Evolutionary conservation across 2,329 filamentous ascomycete species (phyloP), one percentile per base, ranked within the genome.

Genomic region (Pseudocercospora musae): DNA sequence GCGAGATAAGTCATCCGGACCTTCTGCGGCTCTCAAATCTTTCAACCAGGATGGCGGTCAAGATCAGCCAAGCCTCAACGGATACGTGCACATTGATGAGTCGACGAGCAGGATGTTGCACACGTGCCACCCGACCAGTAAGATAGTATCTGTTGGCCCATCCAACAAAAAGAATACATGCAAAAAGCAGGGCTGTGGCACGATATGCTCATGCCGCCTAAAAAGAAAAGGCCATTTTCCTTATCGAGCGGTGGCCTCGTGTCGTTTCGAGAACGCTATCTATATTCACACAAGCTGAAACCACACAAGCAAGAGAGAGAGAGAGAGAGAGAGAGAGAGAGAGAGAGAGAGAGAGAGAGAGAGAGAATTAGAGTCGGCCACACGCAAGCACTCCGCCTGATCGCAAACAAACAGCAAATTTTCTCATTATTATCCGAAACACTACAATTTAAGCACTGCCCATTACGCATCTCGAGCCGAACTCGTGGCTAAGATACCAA

Each of bases 391-490:
- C 3, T 6, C 6, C 33, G 33, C 13, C 33, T 37, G 13, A n/a
- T 37, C 15, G 33, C 33, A 37, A 37, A 23, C 23, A 18, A 33
- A 20, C 44, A 59, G 44, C 40, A 50, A 54, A 53, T 33, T 52
- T 44, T 54, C 25, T 18, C 4, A 44, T 54, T 42, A 53, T 54
- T 58, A 33, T 50, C 33, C 46, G 27, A 52, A 21, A 25, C 57
- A 59, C 37, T 59, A 59, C 23, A 55, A 49, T 18, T 49, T 57
- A 57, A 57, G 60, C 60, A 62, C 56, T 59, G 57, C 50, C 44
- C 37, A 59, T 59, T 57, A 59, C 57, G 49, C 27, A 48, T 58
- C 57, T 56, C 27, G 20, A 57, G 25, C 57, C 29, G 11, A 27
- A 20, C 20, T 59, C 29, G 15, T 50, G 57, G 50, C 29, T 62